These are phyloP conservation scores for Lizonia empirigonia DNA, from an alignment of 2,329 filamentous ascomycete species.

Conservation along the genomic window DNA sequence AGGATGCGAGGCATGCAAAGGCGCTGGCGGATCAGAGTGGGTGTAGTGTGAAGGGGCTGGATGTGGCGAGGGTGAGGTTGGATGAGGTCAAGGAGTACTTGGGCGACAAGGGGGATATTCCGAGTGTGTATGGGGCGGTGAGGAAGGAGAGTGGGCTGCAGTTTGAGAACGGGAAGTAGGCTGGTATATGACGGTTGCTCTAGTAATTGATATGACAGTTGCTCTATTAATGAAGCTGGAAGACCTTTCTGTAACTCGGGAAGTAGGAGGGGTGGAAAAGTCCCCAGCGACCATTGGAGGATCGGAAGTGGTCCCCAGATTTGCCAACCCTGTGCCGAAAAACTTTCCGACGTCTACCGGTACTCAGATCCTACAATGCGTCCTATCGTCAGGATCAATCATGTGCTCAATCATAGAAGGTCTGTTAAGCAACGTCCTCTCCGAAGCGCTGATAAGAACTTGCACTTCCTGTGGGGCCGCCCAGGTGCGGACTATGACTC, in stretches of 20 bases:
- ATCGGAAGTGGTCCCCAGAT: too few relatives aligned
- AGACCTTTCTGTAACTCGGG: not conserved
- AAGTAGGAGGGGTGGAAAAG: too few relatives aligned
- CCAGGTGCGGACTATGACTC: not conserved
- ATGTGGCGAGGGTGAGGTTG: conserved; percentile 70
- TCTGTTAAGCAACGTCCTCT: not conserved
- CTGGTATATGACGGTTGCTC: not conserved
- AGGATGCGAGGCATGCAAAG: conserved; percentile 78
- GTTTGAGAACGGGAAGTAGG: conserved; percentile 61
- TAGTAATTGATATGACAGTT: not conserved
- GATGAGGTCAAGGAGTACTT: conserved; percentile 69
- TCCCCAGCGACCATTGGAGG: too few relatives aligned
- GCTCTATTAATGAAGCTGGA: too few relatives aligned
- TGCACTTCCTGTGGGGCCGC: not conserved
- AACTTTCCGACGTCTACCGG: too few relatives aligned
- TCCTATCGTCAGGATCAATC: too few relatives aligned
- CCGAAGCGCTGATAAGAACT: not conserved
- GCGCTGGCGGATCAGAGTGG: conserved; percentile 68
- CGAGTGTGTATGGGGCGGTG: conserved; percentile 80
- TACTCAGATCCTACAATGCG: too few relatives aligned
- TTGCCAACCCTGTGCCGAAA: too few relatives aligned
- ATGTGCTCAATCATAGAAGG: too few relatives aligned
- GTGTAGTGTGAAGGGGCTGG: conserved; percentile 66
- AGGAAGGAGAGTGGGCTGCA: conserved; percentile 74
- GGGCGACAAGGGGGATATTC: conserved; percentile 77